These are phyloP conservation scores for Yarrowia sp. DNA, from an alignment of 805 yeast genomes.

Conservation along the genomic window DNA sequence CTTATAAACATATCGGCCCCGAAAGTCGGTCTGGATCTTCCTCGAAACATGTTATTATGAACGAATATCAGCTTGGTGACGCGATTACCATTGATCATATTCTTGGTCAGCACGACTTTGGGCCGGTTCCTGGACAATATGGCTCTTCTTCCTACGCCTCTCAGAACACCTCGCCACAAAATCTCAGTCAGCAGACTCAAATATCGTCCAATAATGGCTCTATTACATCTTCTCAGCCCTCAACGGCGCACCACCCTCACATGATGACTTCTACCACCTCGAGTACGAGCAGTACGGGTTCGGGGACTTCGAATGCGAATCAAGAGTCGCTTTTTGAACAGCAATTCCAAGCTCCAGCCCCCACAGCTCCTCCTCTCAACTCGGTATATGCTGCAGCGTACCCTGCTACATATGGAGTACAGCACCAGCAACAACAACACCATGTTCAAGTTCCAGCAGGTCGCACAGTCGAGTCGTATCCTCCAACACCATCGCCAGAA, in stretches of 20 bases:
- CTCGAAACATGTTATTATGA: not conserved
- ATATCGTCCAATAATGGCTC: not conserved
- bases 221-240: not conserved
- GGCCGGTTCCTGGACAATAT: not conserved
- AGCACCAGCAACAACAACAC: not conserved
- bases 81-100: not conserved
- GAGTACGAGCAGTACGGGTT: not conserved
- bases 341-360: not conserved
- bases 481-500: conserved; percentile 13
- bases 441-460: not conserved
- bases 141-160: not conserved
- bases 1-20: not conserved
- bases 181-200: not conserved
- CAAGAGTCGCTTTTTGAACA: not conserved
- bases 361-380: not conserved
- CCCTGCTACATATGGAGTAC: conserved; percentile 4
- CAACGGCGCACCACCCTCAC: too few species aligned
- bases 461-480: not conserved
- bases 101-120: not conserved
- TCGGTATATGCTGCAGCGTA: conserved; percentile 13
- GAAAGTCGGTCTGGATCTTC: not conserved
- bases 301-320: not conserved
- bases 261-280: not conserved
- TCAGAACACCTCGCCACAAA: not conserved
- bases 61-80: conserved; percentile 16